phyloP scores from a whole-genome alignment of 768 basidiomycete genomes.

The Panaeolus papilionaceus region DNA sequence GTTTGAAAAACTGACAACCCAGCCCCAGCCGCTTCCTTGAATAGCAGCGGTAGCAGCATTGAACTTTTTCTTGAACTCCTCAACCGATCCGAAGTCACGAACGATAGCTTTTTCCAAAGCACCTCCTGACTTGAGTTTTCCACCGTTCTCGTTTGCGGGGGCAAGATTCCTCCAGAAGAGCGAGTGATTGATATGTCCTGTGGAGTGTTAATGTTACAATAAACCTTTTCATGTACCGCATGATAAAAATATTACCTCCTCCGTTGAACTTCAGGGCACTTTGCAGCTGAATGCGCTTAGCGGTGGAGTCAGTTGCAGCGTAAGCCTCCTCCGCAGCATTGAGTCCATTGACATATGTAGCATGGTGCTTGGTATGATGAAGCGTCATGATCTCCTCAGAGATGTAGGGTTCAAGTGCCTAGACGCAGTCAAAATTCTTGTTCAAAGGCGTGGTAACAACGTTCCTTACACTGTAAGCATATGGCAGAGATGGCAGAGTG shows the following conservation, averaged over 20 bases:
- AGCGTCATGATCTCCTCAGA: conserved; percentile 92
- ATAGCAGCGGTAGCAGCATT: conserved; percentile 90
- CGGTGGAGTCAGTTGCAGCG: conserved; percentile 64
- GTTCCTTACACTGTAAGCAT: conserved; percentile 36
- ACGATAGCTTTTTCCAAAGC: conserved; percentile 79
- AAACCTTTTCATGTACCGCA: neutral
- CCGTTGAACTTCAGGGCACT: conserved; percentile 96
- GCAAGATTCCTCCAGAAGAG: conserved; percentile 99
- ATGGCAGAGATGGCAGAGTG: conserved; percentile 35
- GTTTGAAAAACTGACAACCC: conserved; percentile 67
- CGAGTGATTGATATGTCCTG: conserved; percentile 86
- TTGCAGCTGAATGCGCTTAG: conserved; percentile 85
- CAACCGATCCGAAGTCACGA: conserved; percentile 86
- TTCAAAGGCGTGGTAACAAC: conserved; percentile 15
- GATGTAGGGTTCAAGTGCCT: conserved; percentile 94
- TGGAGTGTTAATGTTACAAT: conserved; percentile 44
- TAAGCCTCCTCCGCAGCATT: conserved; percentile 93
- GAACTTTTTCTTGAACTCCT: conserved; percentile 84
- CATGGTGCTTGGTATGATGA: conserved; percentile 92
- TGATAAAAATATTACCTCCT: conserved; percentile 59
- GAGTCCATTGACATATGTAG: conserved; percentile 92
- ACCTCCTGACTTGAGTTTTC: conserved; percentile 61
- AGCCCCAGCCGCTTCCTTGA: conserved; percentile 99
- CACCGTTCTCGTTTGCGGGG: conserved; percentile 67
- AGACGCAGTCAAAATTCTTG: neutral